A percentile compares a stretch with the other conserved stretches of the same genome.
These are phyloP conservation scores for Ophiostoma triangulosporum DNA, from an alignment of 2,329 filamentous ascomycete genomes.

Conservation along the genomic window DNA sequence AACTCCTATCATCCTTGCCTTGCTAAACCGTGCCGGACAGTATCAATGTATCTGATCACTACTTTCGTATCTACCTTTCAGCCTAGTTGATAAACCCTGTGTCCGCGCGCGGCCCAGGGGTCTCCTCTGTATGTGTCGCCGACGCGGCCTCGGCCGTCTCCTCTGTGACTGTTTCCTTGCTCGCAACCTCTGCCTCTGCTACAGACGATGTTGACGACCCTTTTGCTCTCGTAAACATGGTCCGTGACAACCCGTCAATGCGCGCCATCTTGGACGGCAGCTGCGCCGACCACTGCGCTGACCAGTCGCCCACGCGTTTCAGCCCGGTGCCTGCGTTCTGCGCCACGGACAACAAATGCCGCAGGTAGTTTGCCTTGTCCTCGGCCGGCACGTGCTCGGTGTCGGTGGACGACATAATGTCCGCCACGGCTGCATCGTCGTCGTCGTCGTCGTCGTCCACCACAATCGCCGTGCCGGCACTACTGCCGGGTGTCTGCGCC, in stretches of 20 bases:
- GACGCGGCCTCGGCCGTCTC: not conserved
- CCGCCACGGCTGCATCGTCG: not conserved
- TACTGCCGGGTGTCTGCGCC: not conserved
- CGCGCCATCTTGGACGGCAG: constrained; percentile 30
- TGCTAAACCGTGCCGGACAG: no score
- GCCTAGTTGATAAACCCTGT: not conserved
- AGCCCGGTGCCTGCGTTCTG: constrained; percentile 34
- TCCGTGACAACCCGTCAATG: constrained; percentile 19
- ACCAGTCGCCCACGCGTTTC: constrained; percentile 14
- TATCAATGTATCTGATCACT: no score
- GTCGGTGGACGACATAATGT: constrained; percentile 11
- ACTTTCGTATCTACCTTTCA: no score
- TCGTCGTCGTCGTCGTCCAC: constrained; percentile 22
- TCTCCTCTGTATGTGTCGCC: not conserved
- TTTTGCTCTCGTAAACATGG: not conserved
- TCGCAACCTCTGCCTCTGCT: not conserved
- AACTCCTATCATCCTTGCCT: no score
- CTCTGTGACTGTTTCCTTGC: not conserved
- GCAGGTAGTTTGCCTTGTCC: constrained; percentile 29
- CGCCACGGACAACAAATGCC: constrained; percentile 35
- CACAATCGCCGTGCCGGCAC: not conserved
- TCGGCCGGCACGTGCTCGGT: constrained; percentile 10
- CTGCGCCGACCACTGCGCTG: constrained; percentile 21
- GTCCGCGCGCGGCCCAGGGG: not conserved
- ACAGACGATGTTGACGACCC: not conserved